Evolutionary conservation across 257 asterid genomes (phyloP).

Genomic region (Lycium ferocissimum): DNA sequence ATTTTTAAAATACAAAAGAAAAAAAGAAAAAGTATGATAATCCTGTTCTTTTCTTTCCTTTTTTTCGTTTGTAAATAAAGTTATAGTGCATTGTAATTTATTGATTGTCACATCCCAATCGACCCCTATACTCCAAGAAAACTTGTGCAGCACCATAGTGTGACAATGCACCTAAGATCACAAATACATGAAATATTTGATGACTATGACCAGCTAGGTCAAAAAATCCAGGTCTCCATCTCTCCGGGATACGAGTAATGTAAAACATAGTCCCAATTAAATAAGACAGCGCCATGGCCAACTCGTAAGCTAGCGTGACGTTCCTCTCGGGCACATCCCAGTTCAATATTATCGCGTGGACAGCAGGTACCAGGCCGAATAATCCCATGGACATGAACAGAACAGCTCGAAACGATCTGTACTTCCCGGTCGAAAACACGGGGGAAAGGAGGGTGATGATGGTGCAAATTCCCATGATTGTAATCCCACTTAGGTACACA

Average conservation of each 20-base stretch:
- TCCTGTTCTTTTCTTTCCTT: not conserved
- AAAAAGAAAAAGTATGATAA: not conserved
- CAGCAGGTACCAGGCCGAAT: constrained; percentile 79
- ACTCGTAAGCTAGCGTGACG: constrained; percentile 60
- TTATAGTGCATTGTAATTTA: not conserved
- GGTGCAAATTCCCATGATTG: constrained; percentile 73
- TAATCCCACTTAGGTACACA: constrained; percentile 68
- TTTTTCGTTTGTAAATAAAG: not conserved
- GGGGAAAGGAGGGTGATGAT: constrained; percentile 74
- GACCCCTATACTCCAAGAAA: constrained; percentile 60
- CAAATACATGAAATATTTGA: constrained; percentile 90
- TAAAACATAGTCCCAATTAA: constrained; percentile 73
- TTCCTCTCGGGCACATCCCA: constrained; percentile 83
- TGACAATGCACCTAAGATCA: constrained; percentile 87
- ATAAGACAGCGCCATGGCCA: constrained; percentile 79
- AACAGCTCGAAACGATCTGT: constrained; percentile 68
- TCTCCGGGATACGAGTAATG: constrained; percentile 70
- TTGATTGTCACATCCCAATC: constrained; percentile 49
- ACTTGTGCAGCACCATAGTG: constrained; percentile 94
- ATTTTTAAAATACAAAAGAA: not conserved
- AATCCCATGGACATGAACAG: constrained; percentile 88
- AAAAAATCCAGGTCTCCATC: constrained; percentile 92
- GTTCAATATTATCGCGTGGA: constrained; percentile 63
- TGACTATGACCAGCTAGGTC: constrained; percentile 97
- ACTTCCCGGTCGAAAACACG: constrained; percentile 58